Evolutionary conservation across 257 asterid species (phyloP), one percentile per base, ranked within the genome.

Genomic region (Scutellaria minor): DNA sequence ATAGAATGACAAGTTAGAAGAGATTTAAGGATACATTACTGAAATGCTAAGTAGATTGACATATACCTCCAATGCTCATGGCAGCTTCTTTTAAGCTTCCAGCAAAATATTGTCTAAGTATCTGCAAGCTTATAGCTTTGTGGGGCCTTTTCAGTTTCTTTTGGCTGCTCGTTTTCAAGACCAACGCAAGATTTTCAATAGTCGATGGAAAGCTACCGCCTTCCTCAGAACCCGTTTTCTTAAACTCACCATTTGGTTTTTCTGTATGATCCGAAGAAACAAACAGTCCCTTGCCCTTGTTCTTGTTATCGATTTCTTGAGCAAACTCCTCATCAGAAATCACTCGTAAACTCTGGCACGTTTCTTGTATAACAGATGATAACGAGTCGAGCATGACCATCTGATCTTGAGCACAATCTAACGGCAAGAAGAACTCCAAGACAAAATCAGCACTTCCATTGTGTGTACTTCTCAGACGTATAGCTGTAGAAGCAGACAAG

Each of bases 51-150:
- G 4, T 31, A 31, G 5, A 31, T 18, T 24, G 37, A 46, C 79
- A 64, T 85, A 88, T 31, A 31, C 97, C 97, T 69, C 97, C 97
- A 78, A 90, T 85, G 82, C 60, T 83, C 83, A 74, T 87, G 61
- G 97, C 97, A 56, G 97, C 97, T 78, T 90, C 96, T 83, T 88
- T 88, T 44, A 90, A 83, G 75, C 96, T 90, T 77, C 97, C 96
- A 47, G 96, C 82, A 74, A 87, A 90, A 57, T 88, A 78, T 60
- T 88, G 97, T 72, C 88, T 78, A 22, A 90, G 89, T 48, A 81
- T 87, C 77, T 87, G 85, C 83, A 90, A 85, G 86, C 89, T 87
- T 65, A 90, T 88, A 13, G 77, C 75, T 82, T 90, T 90, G 88
- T 90, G 92, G 5, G 82, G 61, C 79, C 83, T 88, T 5, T 89